phyloP scores from a whole-genome alignment of 345 rosid species.

The Hibiscus trionum region DNA sequence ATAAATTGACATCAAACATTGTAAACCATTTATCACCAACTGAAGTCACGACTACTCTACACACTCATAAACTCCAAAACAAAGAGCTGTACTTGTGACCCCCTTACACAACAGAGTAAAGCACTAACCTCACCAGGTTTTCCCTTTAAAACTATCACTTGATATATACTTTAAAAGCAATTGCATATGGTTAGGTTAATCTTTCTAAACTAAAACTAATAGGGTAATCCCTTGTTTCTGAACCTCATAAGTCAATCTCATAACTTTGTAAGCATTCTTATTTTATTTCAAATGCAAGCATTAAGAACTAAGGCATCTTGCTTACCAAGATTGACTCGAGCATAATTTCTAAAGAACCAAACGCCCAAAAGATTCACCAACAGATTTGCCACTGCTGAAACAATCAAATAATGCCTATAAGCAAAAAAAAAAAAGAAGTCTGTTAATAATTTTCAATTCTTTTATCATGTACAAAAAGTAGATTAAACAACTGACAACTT shows the following conservation, averaged over 20 bases:
- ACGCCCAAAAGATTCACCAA: conserved; percentile 90
- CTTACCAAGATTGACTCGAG: conserved; percentile 87
- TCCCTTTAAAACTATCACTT: background rate
- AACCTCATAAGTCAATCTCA: too few species aligned
- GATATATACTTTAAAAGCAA: background rate
- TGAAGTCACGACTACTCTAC: background rate
- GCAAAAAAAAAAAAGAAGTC: conserved; percentile 6
- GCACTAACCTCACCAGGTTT: background rate
- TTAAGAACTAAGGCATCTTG: conserved; percentile 4
- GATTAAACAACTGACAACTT: background rate
- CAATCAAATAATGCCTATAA: conserved; percentile 91
- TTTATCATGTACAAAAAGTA: background rate
- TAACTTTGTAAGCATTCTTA: background rate
- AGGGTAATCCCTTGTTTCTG: background rate
- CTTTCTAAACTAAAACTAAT: background rate
- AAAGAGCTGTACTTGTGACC: background rate
- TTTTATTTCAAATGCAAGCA: background rate
- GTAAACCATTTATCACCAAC: too few species aligned
- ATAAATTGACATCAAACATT: too few species aligned
- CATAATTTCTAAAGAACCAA: conserved; percentile 96
- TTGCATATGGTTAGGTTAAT: background rate
- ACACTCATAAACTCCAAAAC: background rate
- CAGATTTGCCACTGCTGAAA: conserved; percentile 92
- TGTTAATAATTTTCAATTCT: background rate
- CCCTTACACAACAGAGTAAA: background rate